phyloP scores from a whole-genome alignment of 1,139 yeast genomes.

The Saccharomycopsis phalli region DNA sequence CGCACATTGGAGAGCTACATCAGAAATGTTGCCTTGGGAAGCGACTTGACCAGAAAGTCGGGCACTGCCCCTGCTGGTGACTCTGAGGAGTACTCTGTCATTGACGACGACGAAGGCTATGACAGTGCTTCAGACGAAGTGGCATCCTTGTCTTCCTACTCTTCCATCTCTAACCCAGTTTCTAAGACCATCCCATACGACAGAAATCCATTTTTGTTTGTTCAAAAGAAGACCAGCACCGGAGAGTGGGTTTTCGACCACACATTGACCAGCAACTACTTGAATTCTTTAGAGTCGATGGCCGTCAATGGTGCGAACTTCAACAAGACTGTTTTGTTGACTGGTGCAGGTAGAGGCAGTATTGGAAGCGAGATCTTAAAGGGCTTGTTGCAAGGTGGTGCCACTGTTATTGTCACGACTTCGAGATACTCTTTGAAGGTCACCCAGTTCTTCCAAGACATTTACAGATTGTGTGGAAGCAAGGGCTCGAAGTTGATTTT shows the following conservation, averaged over 20 bases:
- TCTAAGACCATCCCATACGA: slow-evolving; percentile 69
- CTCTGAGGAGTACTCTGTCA: slow-evolving; percentile 15
- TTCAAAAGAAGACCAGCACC: slow-evolving; percentile 63
- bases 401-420: slow-evolving; percentile 92
- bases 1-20: slow-evolving; percentile 95
- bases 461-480: slow-evolving; percentile 90
- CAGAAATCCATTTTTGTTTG: slow-evolving; percentile 90
- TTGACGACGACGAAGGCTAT: slow-evolving; percentile 35
- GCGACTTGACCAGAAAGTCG: slow-evolving; percentile 62
- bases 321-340: slow-evolving; percentile 81
- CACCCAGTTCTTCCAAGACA: slow-evolving; percentile 89
- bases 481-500: slow-evolving; percentile 85
- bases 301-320: slow-evolving; percentile 89
- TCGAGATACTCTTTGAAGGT: slow-evolving; percentile 91
- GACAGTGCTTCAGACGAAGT: slow-evolving; percentile 67
- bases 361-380: slow-evolving; percentile 96
- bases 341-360: slow-evolving; percentile 99
- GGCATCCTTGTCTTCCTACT: slow-evolving; percentile 69
- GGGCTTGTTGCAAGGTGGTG: slow-evolving; percentile 96
- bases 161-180: slow-evolving; percentile 63
- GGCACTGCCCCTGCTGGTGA: slow-evolving; percentile 27
- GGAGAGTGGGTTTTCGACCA: slow-evolving; percentile 84
- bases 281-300: slow-evolving; percentile 86
- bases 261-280: slow-evolving; percentile 63
- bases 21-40: slow-evolving; percentile 94